These are phyloP conservation scores for Fusarium transvaalense DNA, from an alignment of 2,329 filamentous ascomycete genomes.

Conservation along the genomic window DNA sequence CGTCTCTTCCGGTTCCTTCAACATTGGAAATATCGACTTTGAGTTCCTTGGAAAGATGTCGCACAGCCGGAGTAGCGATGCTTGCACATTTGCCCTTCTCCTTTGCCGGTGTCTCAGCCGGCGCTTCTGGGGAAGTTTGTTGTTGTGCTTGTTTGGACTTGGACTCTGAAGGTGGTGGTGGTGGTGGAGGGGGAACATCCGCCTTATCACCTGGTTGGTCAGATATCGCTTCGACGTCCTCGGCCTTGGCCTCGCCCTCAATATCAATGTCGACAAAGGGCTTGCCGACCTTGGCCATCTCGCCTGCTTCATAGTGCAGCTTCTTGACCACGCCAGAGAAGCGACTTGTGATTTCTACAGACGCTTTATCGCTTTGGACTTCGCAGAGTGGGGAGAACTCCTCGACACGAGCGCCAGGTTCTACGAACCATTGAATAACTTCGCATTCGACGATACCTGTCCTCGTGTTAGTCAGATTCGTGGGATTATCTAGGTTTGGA, in stretches of 20 bases:
- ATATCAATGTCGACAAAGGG: constrained; percentile 96
- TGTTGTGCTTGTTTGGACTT: constrained; percentile 28
- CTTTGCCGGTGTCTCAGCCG: constrained; percentile 43
- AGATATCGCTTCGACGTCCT: constrained; percentile 54
- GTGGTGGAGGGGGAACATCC: constrained; percentile 45
- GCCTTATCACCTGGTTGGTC: constrained; percentile 51
- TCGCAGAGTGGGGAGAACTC: constrained; percentile 98
- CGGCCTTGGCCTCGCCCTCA: constrained; percentile 74
- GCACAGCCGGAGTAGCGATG: constrained; percentile 91
- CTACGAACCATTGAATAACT: constrained; percentile 99
- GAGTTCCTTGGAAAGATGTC: constrained; percentile 85
- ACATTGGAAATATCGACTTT: constrained; percentile 83
- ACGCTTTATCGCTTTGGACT: constrained; percentile 97
- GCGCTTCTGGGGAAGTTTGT: constrained; percentile 6
- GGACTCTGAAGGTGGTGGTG: constrained; percentile 35
- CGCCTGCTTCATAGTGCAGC: constrained; percentile 93
- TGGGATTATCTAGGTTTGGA: neutral
- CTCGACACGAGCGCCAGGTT: constrained; percentile 93
- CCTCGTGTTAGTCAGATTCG: constrained; percentile 26
- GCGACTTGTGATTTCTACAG: constrained; percentile 90
- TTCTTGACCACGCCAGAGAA: constrained; percentile 97
- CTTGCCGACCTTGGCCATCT: constrained; percentile 96
- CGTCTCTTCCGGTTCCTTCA: constrained; percentile 88
- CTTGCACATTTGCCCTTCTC: constrained; percentile 74
- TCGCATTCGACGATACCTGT: constrained; percentile 97